Evolutionary conservation across 768 basidiomycete species (phyloP), one percentile per base, ranked within the genome.

Genomic region (Goffeauzyma gilvescens): DNA sequence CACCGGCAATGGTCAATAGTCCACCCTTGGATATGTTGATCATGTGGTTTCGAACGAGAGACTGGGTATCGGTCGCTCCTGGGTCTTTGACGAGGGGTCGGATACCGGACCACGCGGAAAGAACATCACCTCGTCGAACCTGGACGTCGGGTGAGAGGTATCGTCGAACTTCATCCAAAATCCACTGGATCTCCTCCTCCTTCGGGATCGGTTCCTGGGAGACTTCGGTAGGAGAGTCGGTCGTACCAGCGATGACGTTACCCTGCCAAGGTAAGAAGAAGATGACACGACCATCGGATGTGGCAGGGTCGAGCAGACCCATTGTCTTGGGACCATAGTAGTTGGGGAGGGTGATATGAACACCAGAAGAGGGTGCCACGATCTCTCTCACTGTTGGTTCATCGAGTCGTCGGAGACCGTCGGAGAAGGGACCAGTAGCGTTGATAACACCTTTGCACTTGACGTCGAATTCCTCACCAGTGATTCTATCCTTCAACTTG

Each of bases 211-310:
- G 89, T 51, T 87, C 76, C 27, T 71, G 70, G 24, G 70, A 69
- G 41, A 90, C 80, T 1, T 66, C 58, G 2, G 80, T 76, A 0
- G 80, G 79, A 0, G 81, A 72, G 62, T 98, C 90, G 6, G 90
- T 98, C 2, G 93, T 95, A 20, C 90, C 90, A 1, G 90, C 90
- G 49, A 98, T 87, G 30, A 87, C 87, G 67, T 80, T 85, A 7
- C 90, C 90, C 66, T 95, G 79, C 90, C 93, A 98, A 0, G 90
- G 90, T 8, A 98, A 74, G 73, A 98, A 93, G 72, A 95, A 98
- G 58, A 98, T 90, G 42, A 98, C 89, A 21, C 90, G 79, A 0
- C 90, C 90, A 50, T 98, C 90, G 0, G 82, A 85, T 4, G 93
- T 93, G 2, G 84, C 71, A 1, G 90, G 93, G 63, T 96, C 93